Evolutionary conservation across 371 early-diverging fungal species (phyloP).

Genomic region (Batkoa obscura): DNA sequence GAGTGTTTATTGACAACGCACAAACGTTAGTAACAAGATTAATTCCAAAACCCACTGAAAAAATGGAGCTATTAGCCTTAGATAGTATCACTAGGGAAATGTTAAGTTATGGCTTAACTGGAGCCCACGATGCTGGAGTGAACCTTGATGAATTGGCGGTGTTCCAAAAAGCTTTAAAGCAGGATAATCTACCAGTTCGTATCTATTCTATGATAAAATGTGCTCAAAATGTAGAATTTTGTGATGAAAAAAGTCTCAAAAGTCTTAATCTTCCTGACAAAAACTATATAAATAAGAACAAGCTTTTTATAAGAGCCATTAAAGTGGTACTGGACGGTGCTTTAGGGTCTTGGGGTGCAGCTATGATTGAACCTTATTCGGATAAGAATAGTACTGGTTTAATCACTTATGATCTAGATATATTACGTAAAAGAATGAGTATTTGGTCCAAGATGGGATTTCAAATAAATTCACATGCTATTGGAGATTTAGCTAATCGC

Average conservation of each 20-base stretch:
- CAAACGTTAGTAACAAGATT: neutral
- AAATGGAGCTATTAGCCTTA: too few species aligned
- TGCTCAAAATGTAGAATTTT: neutral
- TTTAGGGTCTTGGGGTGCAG: constrained; percentile 24
- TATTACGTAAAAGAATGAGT: constrained; percentile 5
- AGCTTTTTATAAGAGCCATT: constrained; percentile 12
- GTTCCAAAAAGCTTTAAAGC: too few species aligned
- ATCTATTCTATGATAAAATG: neutral
- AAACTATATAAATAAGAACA: neutral
- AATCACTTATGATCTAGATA: constrained; percentile 10
- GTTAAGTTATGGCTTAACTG: neutral
- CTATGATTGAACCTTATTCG: constrained; percentile 18
- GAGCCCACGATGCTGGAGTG: neutral
- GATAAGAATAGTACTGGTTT: constrained; percentile 13
- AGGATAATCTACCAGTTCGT: neutral
- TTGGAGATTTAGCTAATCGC: constrained; percentile 21
- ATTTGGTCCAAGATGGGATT: constrained; percentile 14
- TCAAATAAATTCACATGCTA: constrained; percentile 22
- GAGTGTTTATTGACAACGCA: neutral
- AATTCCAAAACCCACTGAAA: neutral
- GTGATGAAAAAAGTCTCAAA: neutral
- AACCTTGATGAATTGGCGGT: neutral
- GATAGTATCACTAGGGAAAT: neutral
- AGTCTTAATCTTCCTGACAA: too few species aligned
- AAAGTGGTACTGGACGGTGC: constrained; percentile 27